phyloP scores from a whole-genome alignment of 345 rosid species.

The Euphorbia lathyris region DNA sequence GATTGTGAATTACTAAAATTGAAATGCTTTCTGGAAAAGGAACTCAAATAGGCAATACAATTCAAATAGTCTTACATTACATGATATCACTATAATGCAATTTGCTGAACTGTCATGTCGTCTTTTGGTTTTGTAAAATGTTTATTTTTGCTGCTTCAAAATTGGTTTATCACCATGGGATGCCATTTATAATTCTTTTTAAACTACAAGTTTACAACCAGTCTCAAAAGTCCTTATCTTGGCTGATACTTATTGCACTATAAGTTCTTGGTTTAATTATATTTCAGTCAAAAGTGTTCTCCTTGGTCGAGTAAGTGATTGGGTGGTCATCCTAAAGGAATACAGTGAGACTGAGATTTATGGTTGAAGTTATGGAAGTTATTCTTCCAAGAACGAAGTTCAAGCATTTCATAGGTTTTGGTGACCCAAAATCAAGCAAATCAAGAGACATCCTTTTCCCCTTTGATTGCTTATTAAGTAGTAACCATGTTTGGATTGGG shows the following conservation, averaged over 20 bases:
- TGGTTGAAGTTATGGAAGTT: not conserved
- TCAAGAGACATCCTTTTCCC: not conserved
- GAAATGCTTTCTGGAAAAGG: not conserved
- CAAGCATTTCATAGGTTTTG: not conserved
- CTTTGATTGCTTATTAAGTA: not conserved
- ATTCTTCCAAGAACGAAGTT: not conserved
- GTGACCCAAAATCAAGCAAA: not conserved
- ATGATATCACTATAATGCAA: not conserved
- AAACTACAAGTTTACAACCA: not conserved
- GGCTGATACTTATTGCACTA: not conserved
- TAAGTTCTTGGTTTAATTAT: not conserved
- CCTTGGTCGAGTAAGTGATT: not conserved
- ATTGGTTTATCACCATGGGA: not conserved
- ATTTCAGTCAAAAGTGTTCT: not conserved
- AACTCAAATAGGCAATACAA: not conserved
- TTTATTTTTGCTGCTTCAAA: not conserved
- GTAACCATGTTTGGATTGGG: not conserved
- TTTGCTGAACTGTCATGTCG: not conserved
- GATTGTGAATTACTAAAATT: conserved; percentile 1
- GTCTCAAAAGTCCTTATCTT: not conserved
- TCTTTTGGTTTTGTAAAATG: not conserved
- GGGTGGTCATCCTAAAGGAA: not conserved
- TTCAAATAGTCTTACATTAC: not conserved
- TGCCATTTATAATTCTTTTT: not conserved
- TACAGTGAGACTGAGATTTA: not conserved